Conservation (phyloP, 371 early-diverging fungal species). For the Mucor velutinosus region DNA sequence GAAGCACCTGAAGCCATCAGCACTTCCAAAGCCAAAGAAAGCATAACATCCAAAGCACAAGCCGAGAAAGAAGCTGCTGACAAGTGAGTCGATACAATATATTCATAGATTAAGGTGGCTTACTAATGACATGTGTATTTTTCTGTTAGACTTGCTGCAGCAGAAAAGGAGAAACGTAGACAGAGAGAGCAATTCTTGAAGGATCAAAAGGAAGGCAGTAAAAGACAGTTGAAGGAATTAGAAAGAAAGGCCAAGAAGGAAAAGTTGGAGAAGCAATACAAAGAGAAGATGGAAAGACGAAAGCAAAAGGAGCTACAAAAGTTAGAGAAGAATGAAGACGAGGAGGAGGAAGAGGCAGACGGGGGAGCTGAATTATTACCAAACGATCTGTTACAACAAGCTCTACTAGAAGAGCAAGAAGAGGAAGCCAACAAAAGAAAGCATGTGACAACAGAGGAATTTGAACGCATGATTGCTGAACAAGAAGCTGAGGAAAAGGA, state of each 20-base stretch:
- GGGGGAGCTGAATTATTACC: conserved; percentile 28
- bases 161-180: conserved; percentile 49
- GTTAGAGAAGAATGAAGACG: conserved; percentile 5
- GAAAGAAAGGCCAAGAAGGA: conserved; percentile 23
- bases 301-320: conserved; percentile 15
- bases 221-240: conserved; percentile 28
- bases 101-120: neutral
- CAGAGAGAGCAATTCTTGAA: conserved; percentile 45
- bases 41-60: conserved; percentile 22
- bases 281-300: conserved; percentile 23
- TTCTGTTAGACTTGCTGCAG: conserved; percentile 27
- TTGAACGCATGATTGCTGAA: conserved; percentile 50
- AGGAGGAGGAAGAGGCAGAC: conserved; percentile 21
- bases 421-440: conserved; percentile 36
- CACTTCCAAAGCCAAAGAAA: conserved; percentile 33
- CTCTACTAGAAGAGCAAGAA: conserved; percentile 40
- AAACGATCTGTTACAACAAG: conserved; percentile 36
- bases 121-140: neutral
- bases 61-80: conserved; percentile 46
- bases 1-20: conserved; percentile 55
- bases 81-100: conserved; percentile 24
- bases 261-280: conserved; percentile 6
- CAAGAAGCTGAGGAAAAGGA: conserved; percentile 47
- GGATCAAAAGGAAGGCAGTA: conserved; percentile 49
- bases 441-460: conserved; percentile 49